phyloP scores from a whole-genome alignment of 345 rosid genomes.

The Gossypium herbaceum region DNA sequence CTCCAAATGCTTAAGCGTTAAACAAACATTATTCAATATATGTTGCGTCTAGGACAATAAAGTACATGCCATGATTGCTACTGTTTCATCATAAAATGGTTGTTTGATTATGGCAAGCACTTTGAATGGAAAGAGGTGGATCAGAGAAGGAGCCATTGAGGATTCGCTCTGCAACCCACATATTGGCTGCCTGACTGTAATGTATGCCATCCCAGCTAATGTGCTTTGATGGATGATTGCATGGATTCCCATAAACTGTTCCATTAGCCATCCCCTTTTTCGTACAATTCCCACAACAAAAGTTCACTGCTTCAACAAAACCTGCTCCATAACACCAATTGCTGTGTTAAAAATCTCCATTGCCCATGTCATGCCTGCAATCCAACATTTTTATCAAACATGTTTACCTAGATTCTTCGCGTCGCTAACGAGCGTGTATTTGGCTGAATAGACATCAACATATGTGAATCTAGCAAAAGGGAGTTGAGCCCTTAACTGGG shows the following conservation, averaged over 20 bases:
- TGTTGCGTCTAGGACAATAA: not conserved
- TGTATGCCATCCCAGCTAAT: conserved; percentile 86
- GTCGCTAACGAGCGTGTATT: conserved; percentile 42
- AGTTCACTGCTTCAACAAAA: conserved; percentile 54
- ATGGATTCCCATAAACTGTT: conserved; percentile 58
- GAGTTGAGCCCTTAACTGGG: conserved; percentile 38
- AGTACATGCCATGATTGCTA: not conserved
- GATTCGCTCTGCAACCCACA: conserved; percentile 41
- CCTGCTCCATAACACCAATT: conserved; percentile 34
- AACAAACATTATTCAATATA: not conserved
- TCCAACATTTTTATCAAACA: not conserved
- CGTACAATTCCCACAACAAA: conserved; percentile 75
- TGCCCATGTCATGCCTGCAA: conserved; percentile 1
- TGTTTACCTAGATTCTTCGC: conserved; percentile 51
- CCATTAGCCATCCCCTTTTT: conserved; percentile 56
- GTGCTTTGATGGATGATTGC: conserved; percentile 45
- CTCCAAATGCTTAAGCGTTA: not conserved
- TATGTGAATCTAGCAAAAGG: conserved; percentile 48
- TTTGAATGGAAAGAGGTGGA: conserved; percentile 33
- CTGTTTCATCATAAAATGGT: not conserved
- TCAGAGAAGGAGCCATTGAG: conserved; percentile 45
- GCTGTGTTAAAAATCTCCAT: not conserved
- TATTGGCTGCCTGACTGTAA: conserved; percentile 58
- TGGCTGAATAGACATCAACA: conserved; percentile 65
- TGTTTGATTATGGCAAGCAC: conserved; percentile 21